Evolutionary conservation across 2,329 filamentous ascomycete species (phyloP), one percentile per base, ranked within the genome.

Genomic region (Colletotrichum cereale): DNA sequence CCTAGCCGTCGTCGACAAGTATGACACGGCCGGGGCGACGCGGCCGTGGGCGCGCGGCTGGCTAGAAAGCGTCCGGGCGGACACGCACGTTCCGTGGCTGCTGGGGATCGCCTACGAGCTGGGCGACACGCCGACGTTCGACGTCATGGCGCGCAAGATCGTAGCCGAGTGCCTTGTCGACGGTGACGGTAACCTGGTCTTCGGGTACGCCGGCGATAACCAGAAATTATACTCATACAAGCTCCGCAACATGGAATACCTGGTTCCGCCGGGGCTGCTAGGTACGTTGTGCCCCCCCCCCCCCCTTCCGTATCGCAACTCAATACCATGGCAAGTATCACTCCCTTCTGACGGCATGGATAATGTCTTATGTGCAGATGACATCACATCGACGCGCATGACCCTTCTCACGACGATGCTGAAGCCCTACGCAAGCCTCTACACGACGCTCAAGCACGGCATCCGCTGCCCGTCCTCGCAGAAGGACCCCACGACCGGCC

Each of bases 101-200:
- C 62, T 81, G 3, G 80, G 78, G 74, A 75, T 81, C 3, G 73
- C 77, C 0, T 81, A 79, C 76, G 78, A 80, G 71, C 66, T 81
- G 31, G 79, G 79, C 0, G 67, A 74, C 12, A 62, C 72, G 4
- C 70, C 75, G 7, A 61, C 70, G 1, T 80, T 81, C 44, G 56
- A 69, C 31, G 47, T 40, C 8, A 72, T 73, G 11, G 70, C 76
- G 14, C 64, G 74, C n/a, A 74, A 74, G 58, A 74, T 80, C 60
- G 48, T 77, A 24, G 72, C 76, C 7, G 76, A 78, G 56, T 74
- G 71, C 7, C 47, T 64, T 1, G 14, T 64, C 29, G 69, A 72
- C 40, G 26, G 29, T 16, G 60, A 72, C 8, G 69, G 24, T 2
- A 66, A 72, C 11, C 40, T 69, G 8, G 69, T 72, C 10, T 72